phyloP scores from a whole-genome alignment of 257 asterid genomes.

The Linderniella brevidens region DNA sequence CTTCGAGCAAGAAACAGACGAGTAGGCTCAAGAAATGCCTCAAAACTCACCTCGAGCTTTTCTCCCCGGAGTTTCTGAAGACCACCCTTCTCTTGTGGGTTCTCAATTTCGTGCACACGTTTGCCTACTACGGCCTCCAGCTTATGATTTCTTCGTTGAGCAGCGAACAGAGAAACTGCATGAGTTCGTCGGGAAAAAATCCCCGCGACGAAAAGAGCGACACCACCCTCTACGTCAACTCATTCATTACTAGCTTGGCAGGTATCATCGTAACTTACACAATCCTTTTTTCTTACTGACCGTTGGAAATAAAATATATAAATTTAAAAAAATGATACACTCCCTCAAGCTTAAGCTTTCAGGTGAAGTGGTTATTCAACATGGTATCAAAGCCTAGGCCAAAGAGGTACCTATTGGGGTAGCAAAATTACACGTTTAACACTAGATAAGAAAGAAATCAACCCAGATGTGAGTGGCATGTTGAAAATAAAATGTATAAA shows the following conservation, averaged over 20 bases:
- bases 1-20: constrained; percentile 4
- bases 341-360: no score
- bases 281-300: background rate
- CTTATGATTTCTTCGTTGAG: constrained; percentile 30
- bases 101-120: constrained; percentile 25
- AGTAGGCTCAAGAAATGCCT: constrained; percentile 13
- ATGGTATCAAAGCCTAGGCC: no score
- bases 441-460: no score
- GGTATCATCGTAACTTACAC: constrained; percentile 19
- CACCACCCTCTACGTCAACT: constrained; percentile 22
- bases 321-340: no score
- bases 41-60: constrained; percentile 15
- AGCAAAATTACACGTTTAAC: no score
- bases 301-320: no score
- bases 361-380: no score
- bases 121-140: constrained; percentile 30
- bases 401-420: no score
- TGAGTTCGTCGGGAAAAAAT: background rate
- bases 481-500: no score
- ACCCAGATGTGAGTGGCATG: no score
- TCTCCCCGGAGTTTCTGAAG: constrained; percentile 20
- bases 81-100: constrained; percentile 36
- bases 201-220: background rate
- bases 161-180: constrained; percentile 18
- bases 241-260: constrained; percentile 35